Evolutionary conservation across 306 rosid genomes (phyloP), one percentile per base, ranked within the genome.

Genomic region (Calophaca sinica): DNA sequence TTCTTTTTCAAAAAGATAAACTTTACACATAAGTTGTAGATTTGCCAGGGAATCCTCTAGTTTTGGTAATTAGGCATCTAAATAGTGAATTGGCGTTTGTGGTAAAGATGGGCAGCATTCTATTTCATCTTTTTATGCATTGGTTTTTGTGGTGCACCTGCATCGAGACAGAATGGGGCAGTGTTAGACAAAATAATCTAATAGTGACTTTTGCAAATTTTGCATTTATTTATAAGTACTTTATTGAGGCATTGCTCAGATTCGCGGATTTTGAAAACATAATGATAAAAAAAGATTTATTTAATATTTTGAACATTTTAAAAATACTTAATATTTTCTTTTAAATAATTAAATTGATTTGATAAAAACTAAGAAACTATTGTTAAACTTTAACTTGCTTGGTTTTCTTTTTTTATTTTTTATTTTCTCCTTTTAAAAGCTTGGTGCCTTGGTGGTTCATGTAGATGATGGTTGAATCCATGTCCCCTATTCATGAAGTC

Each of bases 121-220:
- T 76, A 73, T 75, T 83, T 60, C 88, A 78, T 74, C 89, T 88
- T 87, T 89, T 88, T 52, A 87, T 88, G 88, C 88, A 78, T 68
- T 72, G 74, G 67, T 75, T 75, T 61, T 66, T 41, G 55, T 65
- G 80, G 86, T 84, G 91, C 88, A 84, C 84, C 84, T 86, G 88
- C 82, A 57, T 76, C 32, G 76, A 82, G 76, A 83, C 87, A 83
- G 81, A 79, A 74, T 64, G 73, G 72, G 78, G 57, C 79, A 70
- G 74, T 70, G 36, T 74, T 60, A 31, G 50, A 74, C 80, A 78
- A 73, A 73, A 78, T 77, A 53, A 62, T 81, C 58, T 57, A 75
- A 45, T 63, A 60, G 82, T 67, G 74, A 59, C 60, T 51, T 74
- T 80, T 54, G 65, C 67, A 61, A 74, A 67, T 74, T 75, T 74